Evolutionary conservation across 495 filamentous ascomycete genomes (phyloP), one percentile per base, ranked within the genome.

Genomic region (Penicillium fimorum): DNA sequence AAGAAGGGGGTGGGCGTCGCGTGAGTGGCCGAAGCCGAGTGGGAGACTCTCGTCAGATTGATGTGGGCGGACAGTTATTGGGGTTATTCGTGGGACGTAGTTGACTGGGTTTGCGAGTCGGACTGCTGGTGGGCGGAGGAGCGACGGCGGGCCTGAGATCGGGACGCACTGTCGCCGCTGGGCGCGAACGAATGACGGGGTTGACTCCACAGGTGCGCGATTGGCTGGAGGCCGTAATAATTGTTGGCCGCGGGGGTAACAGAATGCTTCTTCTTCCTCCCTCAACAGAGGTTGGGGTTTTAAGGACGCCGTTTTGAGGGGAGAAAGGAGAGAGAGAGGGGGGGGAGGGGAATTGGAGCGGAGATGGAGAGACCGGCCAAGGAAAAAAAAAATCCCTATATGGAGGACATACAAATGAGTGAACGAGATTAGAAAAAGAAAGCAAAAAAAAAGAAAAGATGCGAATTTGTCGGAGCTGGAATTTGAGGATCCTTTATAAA

Each of bases 1-100:
- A 49, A 91, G 78, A 17, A 91, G 82, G 15, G 87, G 88, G 61
- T 83, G 84, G 44, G 84, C 84, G 74, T 84, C 84, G 25, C 74
- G 71, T 69, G 67, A 27, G 65, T 45, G 41, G 30, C 22, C 33
- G 20, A 15, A 48, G 18, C 68, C 63, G 25, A 76, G 66, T 1
- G 70, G 67, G 17, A 77, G 70, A 33, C 64, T 70, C n/a, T 71
- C 84, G 72, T 72, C 65, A 2, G 70, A 73, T 10, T 43, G 47
- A 47, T 70, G 68, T 40, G 63, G 58, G 46, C 61, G 66, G 47
- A 72, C 47, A 5, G 68, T 60, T 30, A 78, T 70, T 4, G 75
- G 72, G 29, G 76, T 76, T 35, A 71, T 70, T 45, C 76, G 74
- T 45, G 76, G 76, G 58, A 78, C 75, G 74, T 79, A 62, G 56